Evolutionary conservation across 805 yeast genomes (phyloP).

Genomic region (Priceomyces castillae): DNA sequence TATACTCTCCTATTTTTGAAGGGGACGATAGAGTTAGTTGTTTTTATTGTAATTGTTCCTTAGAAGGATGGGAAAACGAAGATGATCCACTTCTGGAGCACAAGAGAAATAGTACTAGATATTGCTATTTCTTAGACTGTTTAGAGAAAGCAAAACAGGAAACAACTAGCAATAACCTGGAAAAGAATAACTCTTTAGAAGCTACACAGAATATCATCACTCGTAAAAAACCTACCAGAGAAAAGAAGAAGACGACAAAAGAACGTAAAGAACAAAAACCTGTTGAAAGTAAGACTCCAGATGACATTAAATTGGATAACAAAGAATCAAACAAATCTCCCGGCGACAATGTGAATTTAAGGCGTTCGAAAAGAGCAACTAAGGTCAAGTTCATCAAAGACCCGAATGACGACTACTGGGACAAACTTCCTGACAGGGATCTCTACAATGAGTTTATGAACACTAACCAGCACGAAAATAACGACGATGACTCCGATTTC

Average conservation of each 20-base stretch:
- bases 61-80: slow-evolving; percentile 53
- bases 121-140: slow-evolving; percentile 29
- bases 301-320: background rate
- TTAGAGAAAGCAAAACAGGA: background rate
- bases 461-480: background rate
- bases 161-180: background rate
- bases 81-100: slow-evolving; percentile 69
- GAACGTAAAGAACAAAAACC: background rate
- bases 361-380: slow-evolving; percentile 5
- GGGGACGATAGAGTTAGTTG: slow-evolving; percentile 36
- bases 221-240: background rate
- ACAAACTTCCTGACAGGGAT: slow-evolving; percentile 20
- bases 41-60: slow-evolving; percentile 23
- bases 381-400: slow-evolving; percentile 8
- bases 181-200: background rate
- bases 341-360: background rate
- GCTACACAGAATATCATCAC: background rate
- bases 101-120: slow-evolving; percentile 16
- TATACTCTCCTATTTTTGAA: slow-evolving; percentile 28
- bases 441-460: slow-evolving; percentile 9
- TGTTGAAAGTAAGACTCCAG: background rate
- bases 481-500: background rate
- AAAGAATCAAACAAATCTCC: too few species aligned
- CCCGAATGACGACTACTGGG: slow-evolving; percentile 24
- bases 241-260: background rate